Evolutionary conservation across 352 stramenopile genomes (phyloP).

Genomic region (Phytophthora colocasiae): DNA sequence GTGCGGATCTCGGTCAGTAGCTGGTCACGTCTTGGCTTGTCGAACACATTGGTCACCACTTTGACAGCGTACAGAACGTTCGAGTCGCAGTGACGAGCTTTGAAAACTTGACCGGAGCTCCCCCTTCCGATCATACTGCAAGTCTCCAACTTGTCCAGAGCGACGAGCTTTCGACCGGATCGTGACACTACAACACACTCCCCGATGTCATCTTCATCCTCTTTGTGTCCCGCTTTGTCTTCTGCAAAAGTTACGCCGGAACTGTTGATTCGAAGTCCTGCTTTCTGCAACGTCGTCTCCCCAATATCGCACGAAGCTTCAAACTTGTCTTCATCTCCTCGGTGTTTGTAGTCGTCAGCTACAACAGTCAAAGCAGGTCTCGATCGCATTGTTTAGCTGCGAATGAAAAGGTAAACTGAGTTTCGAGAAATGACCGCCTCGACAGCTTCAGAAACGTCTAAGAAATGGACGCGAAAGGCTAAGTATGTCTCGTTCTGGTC

Average conservation of each 20-base stretch:
- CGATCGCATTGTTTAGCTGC: slow-evolving; percentile 17
- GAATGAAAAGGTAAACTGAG: slow-evolving; percentile 1
- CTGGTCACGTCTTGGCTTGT: slow-evolving; percentile 78
- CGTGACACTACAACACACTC: slow-evolving; percentile 13
- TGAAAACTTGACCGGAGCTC: slow-evolving; percentile 71
- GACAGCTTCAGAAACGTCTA: neutral
- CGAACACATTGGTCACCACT: slow-evolving; percentile 79
- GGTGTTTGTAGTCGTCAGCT: slow-evolving; percentile 28
- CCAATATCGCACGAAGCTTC: slow-evolving; percentile 78
- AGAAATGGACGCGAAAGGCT: slow-evolving; percentile 8
- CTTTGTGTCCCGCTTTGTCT: slow-evolving; percentile 17
- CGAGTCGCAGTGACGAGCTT: slow-evolving; percentile 49
- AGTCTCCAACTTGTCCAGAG: slow-evolving; percentile 61
- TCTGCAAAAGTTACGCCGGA: slow-evolving; percentile 62
- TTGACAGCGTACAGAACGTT: slow-evolving; percentile 67
- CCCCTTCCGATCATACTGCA: slow-evolving; percentile 64
- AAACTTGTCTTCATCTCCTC: slow-evolving; percentile 49
- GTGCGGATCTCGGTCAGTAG: slow-evolving; percentile 84
- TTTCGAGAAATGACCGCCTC: slow-evolving; percentile 6
- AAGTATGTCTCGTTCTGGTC: slow-evolving; percentile 28
- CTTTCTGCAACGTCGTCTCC: slow-evolving; percentile 77
- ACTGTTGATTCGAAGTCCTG: slow-evolving; percentile 68
- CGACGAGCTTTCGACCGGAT: slow-evolving; percentile 37
- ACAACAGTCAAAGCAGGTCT: slow-evolving; percentile 28
- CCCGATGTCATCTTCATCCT: slow-evolving; percentile 30